These are phyloP conservation scores for Thyridium curvatum DNA, from an alignment of 2,329 filamentous ascomycete species.

Conservation along the genomic window DNA sequence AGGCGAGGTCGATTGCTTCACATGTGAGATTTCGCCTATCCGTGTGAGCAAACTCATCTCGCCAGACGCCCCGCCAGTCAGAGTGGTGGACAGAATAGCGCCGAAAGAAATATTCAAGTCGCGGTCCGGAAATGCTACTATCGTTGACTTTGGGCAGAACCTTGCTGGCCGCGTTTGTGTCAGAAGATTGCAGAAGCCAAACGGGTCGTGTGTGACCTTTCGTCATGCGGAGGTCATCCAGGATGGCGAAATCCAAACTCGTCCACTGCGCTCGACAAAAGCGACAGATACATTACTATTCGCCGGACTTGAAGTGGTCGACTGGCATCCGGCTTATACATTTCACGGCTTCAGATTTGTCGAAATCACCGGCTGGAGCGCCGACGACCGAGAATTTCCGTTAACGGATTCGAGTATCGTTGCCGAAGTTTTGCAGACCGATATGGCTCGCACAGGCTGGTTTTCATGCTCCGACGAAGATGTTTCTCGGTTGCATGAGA, in stretches of 20 bases:
- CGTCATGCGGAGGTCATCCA: slow-evolving; percentile 51
- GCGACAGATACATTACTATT: slow-evolving; percentile 24
- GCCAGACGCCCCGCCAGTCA: slow-evolving; percentile 37
- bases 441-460: slow-evolving; percentile 41
- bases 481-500: slow-evolving; percentile 48
- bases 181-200: no score
- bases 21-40: slow-evolving; percentile 7
- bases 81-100: slow-evolving; percentile 23
- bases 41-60: slow-evolving; percentile 26
- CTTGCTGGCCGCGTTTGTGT: slow-evolving; percentile 35
- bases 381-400: slow-evolving; percentile 7
- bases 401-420: slow-evolving; percentile 12
- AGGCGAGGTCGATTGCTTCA: no score
- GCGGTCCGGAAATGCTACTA: slow-evolving; percentile 30
- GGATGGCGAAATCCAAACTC: slow-evolving; percentile 30
- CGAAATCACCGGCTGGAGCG: slow-evolving; percentile 37
- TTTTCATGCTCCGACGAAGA: slow-evolving; percentile 45
- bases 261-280: slow-evolving; percentile 35
- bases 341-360: slow-evolving; percentile 48
- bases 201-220: slow-evolving; percentile 14
- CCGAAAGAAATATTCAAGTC: slow-evolving; percentile 22
- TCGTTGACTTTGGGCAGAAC: slow-evolving; percentile 54
- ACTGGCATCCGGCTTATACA: slow-evolving; percentile 42
- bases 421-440: slow-evolving; percentile 38
- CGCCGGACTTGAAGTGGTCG: slow-evolving; percentile 9